These are phyloP conservation scores for Fusarium verticillioides DNA, from an alignment of 2,329 filamentous ascomycete species.

Conservation along the genomic window DNA sequence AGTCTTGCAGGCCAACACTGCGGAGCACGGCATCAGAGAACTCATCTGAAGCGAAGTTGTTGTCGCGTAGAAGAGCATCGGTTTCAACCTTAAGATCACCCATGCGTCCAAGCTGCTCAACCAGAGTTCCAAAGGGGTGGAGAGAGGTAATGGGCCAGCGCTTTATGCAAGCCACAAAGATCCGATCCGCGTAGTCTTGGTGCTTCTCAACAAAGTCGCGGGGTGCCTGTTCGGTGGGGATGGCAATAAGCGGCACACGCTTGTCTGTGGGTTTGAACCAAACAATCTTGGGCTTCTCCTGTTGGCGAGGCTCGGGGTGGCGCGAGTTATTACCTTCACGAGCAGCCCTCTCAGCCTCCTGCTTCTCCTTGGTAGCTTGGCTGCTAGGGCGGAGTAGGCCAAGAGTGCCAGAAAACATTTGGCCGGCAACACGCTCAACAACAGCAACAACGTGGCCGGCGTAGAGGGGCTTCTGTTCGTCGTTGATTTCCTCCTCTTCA, in stretches of 20 bases:
- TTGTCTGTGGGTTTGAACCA: conserved; percentile 99
- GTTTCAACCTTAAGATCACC: conserved; percentile 98
- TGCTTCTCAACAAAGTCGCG: conserved; percentile 99
- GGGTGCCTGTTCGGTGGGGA: conserved; percentile 96
- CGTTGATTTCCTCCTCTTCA: conserved; percentile 98
- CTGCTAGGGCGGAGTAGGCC: conserved; percentile 94
- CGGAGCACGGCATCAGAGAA: conserved; percentile 96
- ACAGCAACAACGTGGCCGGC: conserved; percentile 97
- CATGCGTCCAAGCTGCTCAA: conserved; percentile 97
- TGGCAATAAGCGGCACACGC: conserved; percentile 96
- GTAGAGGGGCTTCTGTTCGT: conserved; percentile 97
- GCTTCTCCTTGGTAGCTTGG: conserved; percentile 99
- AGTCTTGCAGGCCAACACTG: conserved; percentile 91
- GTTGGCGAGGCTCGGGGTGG: conserved; percentile 79
- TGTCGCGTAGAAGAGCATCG: conserved; percentile 94
- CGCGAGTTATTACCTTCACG: conserved; percentile 80
- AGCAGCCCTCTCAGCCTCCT: conserved; percentile 93
- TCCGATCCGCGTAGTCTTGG: conserved; percentile 95
- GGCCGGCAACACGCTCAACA: conserved; percentile 94
- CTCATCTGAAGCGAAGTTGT: conserved; percentile 98
- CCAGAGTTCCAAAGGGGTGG: conserved; percentile 96
- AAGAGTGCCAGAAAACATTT: conserved; percentile 98
- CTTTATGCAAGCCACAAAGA: conserved; percentile 99
- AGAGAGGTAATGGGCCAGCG: conserved; percentile 99
- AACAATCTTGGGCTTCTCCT: conserved; percentile 99